A percentile compares a stretch with the other conserved stretches of the same genome.
Conservation (phyloP, 768 basidiomycete species). For the Antrodiella citrinella region DNA sequence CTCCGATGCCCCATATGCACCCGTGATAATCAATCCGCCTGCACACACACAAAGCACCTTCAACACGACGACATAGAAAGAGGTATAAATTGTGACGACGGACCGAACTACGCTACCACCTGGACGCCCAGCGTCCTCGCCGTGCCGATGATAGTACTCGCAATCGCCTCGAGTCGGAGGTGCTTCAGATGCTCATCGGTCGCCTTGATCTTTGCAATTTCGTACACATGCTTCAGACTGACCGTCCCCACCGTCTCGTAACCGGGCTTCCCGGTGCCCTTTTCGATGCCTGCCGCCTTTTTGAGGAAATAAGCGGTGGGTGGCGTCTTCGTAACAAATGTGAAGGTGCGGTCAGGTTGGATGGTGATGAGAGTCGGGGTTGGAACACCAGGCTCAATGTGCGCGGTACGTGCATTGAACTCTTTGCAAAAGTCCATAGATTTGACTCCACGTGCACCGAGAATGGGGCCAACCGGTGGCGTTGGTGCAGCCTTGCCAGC, state of each 20-base stretch:
- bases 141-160: conserved; percentile 82
- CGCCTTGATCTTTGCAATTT: conserved; percentile 96
- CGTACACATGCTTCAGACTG: conserved; percentile 94
- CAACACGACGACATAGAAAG: not conserved
- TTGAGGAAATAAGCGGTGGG: conserved; percentile 87
- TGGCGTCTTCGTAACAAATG: conserved; percentile 88
- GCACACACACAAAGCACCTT: not conserved
- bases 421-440: conserved; percentile 99
- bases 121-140: conserved; percentile 84
- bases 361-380: conserved; percentile 90
- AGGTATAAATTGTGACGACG: conserved; percentile 13
- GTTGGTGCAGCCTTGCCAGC: conserved; percentile 95
- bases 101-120: conserved; percentile 68
- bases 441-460: conserved; percentile 97
- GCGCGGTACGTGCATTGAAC: conserved; percentile 95
- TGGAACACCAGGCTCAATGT: conserved; percentile 78
- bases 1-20: not conserved
- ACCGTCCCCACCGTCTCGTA: conserved; percentile 74
- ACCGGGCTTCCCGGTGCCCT: conserved; percentile 79
- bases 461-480: conserved; percentile 93
- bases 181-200: conserved; percentile 85
- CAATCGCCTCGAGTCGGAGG: conserved; percentile 79
- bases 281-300: conserved; percentile 82
- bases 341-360: conserved; percentile 91
- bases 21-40: conserved; percentile 10